phyloP scores from a whole-genome alignment of 2,329 filamentous ascomycete species.

The Ustilaginoidea virens region DNA sequence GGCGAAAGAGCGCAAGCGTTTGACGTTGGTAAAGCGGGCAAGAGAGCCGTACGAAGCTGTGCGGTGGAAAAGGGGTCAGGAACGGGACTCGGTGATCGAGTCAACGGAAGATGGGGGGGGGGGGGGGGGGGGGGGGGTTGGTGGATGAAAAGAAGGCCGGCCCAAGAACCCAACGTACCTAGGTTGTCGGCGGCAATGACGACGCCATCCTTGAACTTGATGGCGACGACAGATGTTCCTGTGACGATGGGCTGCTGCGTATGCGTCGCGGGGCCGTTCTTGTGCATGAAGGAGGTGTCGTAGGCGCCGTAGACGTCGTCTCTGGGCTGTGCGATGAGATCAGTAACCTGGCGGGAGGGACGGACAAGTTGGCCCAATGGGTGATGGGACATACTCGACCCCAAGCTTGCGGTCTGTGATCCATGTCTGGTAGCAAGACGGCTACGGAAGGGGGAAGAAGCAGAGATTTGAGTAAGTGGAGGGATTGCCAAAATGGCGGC shows the following conservation, averaged over 20 bases:
- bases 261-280: constrained; percentile 58
- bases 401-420: constrained; percentile 60
- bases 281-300: constrained; percentile 70
- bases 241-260: constrained; percentile 91
- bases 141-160: no score
- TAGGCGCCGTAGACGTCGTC: constrained; percentile 95
- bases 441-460: no score
- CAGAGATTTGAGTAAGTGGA: no score
- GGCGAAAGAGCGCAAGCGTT: constrained; percentile 84
- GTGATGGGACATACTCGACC: constrained; percentile 43
- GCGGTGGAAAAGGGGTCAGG: background rate
- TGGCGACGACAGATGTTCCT: constrained; percentile 83
- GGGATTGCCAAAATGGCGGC: no score
- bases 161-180: no score
- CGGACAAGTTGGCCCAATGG: constrained; percentile 3
- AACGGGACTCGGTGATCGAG: background rate
- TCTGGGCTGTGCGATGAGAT: constrained; percentile 51
- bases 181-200: constrained; percentile 96
- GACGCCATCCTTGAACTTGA: constrained; percentile 94
- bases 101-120: no score
- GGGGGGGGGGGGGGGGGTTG: no score
- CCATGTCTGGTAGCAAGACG: no score
- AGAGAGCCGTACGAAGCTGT: constrained; percentile 92
- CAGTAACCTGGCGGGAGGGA: constrained; percentile 6
- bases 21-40: constrained; percentile 91